phyloP scores from a whole-genome alignment of 1,139 yeast genomes.

The Blastobotrys buckinghamii region DNA sequence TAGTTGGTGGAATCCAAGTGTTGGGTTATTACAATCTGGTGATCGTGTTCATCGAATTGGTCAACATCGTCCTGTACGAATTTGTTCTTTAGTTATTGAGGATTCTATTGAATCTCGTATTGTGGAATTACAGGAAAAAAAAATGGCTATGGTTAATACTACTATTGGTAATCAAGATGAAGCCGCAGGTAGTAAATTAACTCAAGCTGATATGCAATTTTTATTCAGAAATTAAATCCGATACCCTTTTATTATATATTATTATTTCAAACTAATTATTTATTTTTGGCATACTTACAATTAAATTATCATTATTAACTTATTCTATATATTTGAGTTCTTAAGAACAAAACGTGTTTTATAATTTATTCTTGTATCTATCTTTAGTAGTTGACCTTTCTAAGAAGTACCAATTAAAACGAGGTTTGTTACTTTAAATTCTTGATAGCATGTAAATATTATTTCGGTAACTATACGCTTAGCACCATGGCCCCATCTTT shows the following conservation, averaged over 20 bases:
- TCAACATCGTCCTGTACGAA: constrained; percentile 90
- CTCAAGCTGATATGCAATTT: constrained; percentile 93
- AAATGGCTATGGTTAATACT: constrained; percentile 96
- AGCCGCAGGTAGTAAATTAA: constrained; percentile 76
- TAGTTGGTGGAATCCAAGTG: constrained; percentile 99
- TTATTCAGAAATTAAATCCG: constrained; percentile 55
- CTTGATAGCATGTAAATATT: no score
- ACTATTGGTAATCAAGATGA: constrained; percentile 82
- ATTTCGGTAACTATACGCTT: no score
- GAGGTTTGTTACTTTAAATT: no score
- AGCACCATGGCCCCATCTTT: no score
- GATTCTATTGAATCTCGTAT: constrained; percentile 96
- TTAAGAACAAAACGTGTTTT: no score
- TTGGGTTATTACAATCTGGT: constrained; percentile 90
- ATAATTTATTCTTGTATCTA: no score
- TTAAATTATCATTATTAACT: no score
- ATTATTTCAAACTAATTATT: background rate
- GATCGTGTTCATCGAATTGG: constrained; percentile 98
- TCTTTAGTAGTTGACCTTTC: no score
- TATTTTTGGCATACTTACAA: background rate
- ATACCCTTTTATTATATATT: background rate
- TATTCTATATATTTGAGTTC: no score
- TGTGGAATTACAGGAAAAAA: constrained; percentile 91
- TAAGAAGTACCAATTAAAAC: no score
- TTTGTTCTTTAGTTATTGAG: constrained; percentile 86